These are phyloP conservation scores for Lodderomyces parapsilosis DNA, from an alignment of 1,139 yeast species.

Conservation along the genomic window DNA sequence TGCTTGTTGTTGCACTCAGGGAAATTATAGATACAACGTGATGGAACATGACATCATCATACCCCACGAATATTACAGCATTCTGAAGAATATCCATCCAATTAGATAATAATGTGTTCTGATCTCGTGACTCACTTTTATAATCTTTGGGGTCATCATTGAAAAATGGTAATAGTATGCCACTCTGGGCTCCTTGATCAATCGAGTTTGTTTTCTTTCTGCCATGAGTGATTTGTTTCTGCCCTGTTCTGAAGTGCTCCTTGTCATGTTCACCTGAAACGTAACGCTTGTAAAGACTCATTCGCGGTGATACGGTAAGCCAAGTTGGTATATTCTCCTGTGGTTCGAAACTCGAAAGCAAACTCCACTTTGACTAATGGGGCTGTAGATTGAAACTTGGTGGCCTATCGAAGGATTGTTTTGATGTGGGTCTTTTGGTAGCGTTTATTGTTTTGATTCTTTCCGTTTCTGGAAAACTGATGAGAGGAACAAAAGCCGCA, in stretches of 20 bases:
- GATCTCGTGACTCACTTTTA: slow-evolving; percentile 7
- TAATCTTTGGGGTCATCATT: neutral
- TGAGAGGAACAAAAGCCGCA: too few species aligned
- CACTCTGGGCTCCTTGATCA: slow-evolving; percentile 16
- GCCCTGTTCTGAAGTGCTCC: slow-evolving; percentile 16
- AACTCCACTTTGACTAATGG: too few species aligned
- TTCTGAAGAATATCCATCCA: slow-evolving; percentile 46
- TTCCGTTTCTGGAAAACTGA: too few species aligned
- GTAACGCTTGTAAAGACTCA: slow-evolving; percentile 37
- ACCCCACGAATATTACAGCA: slow-evolving; percentile 57
- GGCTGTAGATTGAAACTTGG: too few species aligned
- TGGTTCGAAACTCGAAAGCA: too few species aligned
- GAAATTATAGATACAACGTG: slow-evolving; percentile 53
- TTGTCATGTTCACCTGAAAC: slow-evolving; percentile 40
- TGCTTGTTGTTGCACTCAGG: slow-evolving; percentile 43
- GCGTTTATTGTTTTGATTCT: too few species aligned
- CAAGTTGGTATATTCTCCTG: too few species aligned
- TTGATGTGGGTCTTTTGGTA: too few species aligned
- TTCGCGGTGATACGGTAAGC: too few species aligned
- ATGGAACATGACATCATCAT: slow-evolving; percentile 53
- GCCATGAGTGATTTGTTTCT: neutral
- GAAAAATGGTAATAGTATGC: slow-evolving; percentile 1
- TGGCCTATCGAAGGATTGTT: too few species aligned
- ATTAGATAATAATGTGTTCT: slow-evolving; percentile 16
- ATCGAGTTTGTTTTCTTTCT: slow-evolving; percentile 5